Evolutionary conservation across 2,329 filamentous ascomycete genomes (phyloP), one percentile per base, ranked within the genome.

Genomic region (Helotiales sp.): DNA sequence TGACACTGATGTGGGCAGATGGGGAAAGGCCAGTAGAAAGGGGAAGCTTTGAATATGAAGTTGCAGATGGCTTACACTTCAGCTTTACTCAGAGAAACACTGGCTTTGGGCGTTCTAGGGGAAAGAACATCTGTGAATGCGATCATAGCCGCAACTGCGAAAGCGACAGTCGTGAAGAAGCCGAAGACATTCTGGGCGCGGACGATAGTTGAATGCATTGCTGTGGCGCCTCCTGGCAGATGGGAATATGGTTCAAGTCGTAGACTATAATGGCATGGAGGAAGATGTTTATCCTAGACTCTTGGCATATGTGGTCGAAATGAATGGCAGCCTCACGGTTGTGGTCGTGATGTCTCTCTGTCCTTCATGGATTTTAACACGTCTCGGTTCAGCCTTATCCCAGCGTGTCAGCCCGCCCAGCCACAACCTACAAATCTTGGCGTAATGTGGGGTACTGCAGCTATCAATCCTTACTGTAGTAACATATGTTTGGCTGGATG

Each of bases 121-220:
- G 79, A 79, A 68, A 88, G 75, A 67, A 96, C 74, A 68, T 93
- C 91, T 36, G 91, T 93, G 51, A 89, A 78, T 48, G 93, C 93
- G 67, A 97, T 90, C 58, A 96, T 77, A 54, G 82, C 84, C 52
- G 86, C 93, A 54, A 97, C 83, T 57, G 84, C 84, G 71, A 96
- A 95, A 57, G 89, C 88, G 63, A 97, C 92, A 25, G 92, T 96
- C 17, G 95, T 98, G 81, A 98, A 97, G 85, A 96, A 97, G 75
- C 95, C 92, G 74, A 99, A 99, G 73, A 92, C 88, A 77, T 91
- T 93, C 76, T 99, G 95, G 66, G 88, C 75, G 66, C 95, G 90
- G 62, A 90, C 91, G 49, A 96, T 76, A 47, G 89, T 84, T 71
- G 91, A 96, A 76, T 97, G 88, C 95, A 99, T 98, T 19, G 33